Conservation (phyloP, 2,329 filamentous ascomycete species). For the Colletotrichum truncatum region DNA sequence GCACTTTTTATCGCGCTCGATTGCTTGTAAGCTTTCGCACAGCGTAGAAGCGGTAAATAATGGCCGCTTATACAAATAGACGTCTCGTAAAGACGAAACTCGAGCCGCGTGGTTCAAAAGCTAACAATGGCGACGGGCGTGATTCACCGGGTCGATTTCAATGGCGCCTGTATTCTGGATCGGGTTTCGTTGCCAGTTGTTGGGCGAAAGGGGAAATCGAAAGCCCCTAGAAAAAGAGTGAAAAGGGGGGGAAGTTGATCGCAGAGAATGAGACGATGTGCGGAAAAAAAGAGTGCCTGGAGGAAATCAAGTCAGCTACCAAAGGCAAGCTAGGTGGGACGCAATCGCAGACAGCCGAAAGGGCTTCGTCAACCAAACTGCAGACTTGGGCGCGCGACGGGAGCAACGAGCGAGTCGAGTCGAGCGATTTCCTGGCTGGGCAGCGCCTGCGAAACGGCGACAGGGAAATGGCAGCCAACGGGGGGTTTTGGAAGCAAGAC, state of each 20-base stretch:
- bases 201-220: background rate
- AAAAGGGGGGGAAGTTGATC: slow-evolving; percentile 6
- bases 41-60: slow-evolving; percentile 8
- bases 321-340: background rate
- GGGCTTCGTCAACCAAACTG: slow-evolving; percentile 2
- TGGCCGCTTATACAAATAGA: background rate
- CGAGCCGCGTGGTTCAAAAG: background rate
- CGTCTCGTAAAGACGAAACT: background rate
- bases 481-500: slow-evolving; percentile 6
- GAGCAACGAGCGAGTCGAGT: background rate
- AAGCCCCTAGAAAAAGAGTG: slow-evolving; percentile 20
- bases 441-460: slow-evolving; percentile 14
- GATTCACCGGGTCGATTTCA: background rate
- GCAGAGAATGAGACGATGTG: background rate
- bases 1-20: slow-evolving; percentile 21
- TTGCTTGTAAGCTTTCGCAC: no score
- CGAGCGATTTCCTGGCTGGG: background rate
- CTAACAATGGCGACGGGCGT: background rate
- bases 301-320: slow-evolving; percentile 18
- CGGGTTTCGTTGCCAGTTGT: background rate
- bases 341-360: slow-evolving; percentile 12
- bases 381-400: slow-evolving; percentile 4
- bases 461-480: slow-evolving; percentile 20
- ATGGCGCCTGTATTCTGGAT: background rate
- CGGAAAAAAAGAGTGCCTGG: slow-evolving; percentile 19